phyloP scores from a whole-genome alignment of 202 grass and related monocot genomes.

The Setaria italica region DNA sequence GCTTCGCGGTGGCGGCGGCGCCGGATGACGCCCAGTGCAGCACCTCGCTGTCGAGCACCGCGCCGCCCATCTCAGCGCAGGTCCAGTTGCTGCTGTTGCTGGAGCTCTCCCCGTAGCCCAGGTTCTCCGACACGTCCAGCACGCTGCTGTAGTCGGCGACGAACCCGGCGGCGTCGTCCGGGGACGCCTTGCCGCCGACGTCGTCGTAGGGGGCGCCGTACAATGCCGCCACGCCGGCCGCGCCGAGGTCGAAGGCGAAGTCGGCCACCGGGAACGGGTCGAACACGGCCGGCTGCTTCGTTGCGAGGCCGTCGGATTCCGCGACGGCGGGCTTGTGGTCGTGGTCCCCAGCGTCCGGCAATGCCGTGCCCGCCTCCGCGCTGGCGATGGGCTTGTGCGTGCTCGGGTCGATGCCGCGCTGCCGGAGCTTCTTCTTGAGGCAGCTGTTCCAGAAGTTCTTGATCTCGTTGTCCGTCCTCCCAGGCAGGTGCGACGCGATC shows the following conservation, averaged over 20 bases:
- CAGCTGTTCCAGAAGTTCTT: constrained; percentile 98
- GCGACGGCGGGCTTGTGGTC: constrained; percentile 5
- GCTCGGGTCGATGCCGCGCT: constrained; percentile 72
- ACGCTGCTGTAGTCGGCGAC: constrained; percentile 69
- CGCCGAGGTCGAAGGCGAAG: constrained; percentile 47
- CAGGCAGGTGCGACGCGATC: constrained; percentile 86
- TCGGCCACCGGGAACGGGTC: constrained; percentile 72
- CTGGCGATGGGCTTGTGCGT: constrained; percentile 69
- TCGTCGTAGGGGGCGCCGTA: constrained; percentile 28
- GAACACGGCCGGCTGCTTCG: constrained; percentile 55
- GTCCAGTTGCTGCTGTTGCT: constrained; percentile 94
- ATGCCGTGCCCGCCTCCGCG: neutral
- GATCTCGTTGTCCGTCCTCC: constrained; percentile 96
- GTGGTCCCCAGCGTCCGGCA: constrained; percentile 12
- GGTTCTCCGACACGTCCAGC: constrained; percentile 77
- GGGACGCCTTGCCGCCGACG: neutral
- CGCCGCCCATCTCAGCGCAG: constrained; percentile 48
- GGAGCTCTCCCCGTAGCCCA: constrained; percentile 83
- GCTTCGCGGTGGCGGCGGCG: constrained; percentile 22
- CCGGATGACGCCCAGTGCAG: constrained; percentile 52
- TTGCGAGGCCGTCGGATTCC: neutral
- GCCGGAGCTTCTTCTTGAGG: constrained; percentile 94
- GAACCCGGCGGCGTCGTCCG: constrained; percentile 20
- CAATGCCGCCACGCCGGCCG: constrained; percentile 17
- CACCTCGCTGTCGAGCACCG: constrained; percentile 60